phyloP scores from a whole-genome alignment of 371 early-diverging fungal genomes.

The Mucor ambiguus region DNA sequence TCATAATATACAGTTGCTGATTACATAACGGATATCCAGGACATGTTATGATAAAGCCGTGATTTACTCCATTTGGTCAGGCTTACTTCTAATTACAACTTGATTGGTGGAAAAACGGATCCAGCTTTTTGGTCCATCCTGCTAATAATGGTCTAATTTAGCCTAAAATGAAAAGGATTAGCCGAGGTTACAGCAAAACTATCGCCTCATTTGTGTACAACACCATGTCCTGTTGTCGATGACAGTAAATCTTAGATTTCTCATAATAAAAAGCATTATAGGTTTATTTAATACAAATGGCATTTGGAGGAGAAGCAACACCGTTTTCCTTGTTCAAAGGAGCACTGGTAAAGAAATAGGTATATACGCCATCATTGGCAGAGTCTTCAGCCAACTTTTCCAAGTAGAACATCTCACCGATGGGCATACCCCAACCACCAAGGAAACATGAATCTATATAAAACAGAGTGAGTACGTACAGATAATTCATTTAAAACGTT shows the following conservation, averaged over 20 bases:
- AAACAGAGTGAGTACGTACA: not conserved
- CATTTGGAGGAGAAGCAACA: constrained; percentile 48
- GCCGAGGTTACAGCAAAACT: not conserved
- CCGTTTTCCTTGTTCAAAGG: constrained; percentile 47
- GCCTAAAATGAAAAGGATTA: not conserved
- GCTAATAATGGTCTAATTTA: not conserved
- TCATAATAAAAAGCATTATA: not conserved
- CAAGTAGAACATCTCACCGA: constrained; percentile 48
- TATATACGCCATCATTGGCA: constrained; percentile 36
- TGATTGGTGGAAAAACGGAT: not conserved
- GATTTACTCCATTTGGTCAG: not conserved
- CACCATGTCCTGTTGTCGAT: too few species aligned
- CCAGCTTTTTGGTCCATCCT: not conserved
- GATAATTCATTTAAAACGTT: not conserved
- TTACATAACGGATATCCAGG: not conserved
- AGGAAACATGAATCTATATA: constrained; percentile 36
- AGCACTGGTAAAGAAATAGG: constrained; percentile 45
- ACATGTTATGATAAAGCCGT: not conserved
- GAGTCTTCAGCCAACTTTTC: constrained; percentile 46
- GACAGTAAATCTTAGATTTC: too few species aligned
- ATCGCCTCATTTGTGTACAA: too few species aligned
- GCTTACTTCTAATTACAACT: not conserved
- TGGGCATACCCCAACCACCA: constrained; percentile 47
- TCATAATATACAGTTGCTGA: not conserved
- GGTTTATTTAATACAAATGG: constrained; percentile 48